phyloP scores from a whole-genome alignment of 1,284 basidiomycete genomes.

The Ganoderma resinaceum region DNA sequence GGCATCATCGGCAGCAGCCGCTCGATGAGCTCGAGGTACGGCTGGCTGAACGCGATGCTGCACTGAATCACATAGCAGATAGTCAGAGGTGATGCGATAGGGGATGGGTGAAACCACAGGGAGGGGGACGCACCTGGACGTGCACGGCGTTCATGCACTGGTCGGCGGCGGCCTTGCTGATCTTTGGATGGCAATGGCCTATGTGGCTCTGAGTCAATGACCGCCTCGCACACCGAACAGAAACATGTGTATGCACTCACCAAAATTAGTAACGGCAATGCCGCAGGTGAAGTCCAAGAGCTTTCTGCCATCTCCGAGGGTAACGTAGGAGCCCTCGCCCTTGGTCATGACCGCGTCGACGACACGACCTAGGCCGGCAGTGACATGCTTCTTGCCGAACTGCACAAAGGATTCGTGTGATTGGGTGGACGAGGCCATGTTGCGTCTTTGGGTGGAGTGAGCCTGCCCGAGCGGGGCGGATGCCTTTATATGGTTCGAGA shows the following conservation, averaged over 20 bases:
- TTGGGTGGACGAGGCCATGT: conserved; percentile 29
- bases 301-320: conserved; percentile 72
- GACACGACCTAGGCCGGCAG: conserved; percentile 70
- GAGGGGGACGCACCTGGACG: conserved; percentile 57
- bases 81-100: background rate
- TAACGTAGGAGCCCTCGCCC: conserved; percentile 81
- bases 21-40: conserved; percentile 81
- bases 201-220: background rate
- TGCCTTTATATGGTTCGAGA: conserved; percentile 18
- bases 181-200: conserved; percentile 90
- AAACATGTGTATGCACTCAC: conserved; percentile 45
- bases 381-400: conserved; percentile 73
- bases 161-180: conserved; percentile 86
- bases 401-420: conserved; percentile 39
- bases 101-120: too few species aligned
- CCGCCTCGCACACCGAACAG: background rate
- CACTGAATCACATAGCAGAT: conserved; percentile 53
- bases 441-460: conserved; percentile 12
- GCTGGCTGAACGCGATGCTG: conserved; percentile 79
- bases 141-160: conserved; percentile 87
- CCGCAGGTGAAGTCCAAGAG: conserved; percentile 88
- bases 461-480: background rate
- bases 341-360: conserved; percentile 79
- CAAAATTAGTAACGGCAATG: conserved; percentile 84
- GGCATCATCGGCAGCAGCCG: conserved; percentile 86